phyloP scores from a whole-genome alignment of 2,329 filamentous ascomycete genomes.

The Trichoderma brevicompactum region DNA sequence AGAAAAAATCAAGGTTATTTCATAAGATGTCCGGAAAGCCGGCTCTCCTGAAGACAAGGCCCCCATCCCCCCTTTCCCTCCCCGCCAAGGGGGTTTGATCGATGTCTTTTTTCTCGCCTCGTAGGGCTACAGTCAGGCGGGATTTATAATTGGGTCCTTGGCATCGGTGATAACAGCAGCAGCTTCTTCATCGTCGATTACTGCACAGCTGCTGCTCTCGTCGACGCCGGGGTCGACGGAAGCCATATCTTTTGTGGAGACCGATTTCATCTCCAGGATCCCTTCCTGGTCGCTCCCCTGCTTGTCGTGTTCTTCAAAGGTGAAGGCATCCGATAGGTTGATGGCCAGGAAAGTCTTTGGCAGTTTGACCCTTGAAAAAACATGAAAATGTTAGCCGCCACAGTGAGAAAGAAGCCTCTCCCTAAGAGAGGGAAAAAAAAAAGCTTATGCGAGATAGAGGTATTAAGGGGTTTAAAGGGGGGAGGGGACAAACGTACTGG shows the following conservation, averaged over 20 bases:
- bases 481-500: conserved; percentile 63
- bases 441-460: neutral
- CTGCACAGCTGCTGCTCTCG: conserved; percentile 8
- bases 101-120: neutral
- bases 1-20: conserved; percentile 9
- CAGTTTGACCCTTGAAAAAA: conserved; percentile 60
- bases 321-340: conserved; percentile 66
- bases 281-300: conserved; percentile 53
- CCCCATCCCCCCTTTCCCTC: neutral
- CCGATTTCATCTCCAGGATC: conserved; percentile 53
- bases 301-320: conserved; percentile 61
- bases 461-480: neutral
- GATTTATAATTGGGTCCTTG: conserved; percentile 32
- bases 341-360: conserved; percentile 69
- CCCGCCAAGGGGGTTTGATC: neutral
- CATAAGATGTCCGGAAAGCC: neutral
- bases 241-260: conserved; percentile 40
- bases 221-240: conserved; percentile 25
- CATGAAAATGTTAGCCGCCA: neutral
- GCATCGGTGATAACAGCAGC: conserved; percentile 17
- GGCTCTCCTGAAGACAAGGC: neutral
- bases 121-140: conserved; percentile 24
- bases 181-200: conserved; percentile 20
- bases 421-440: neutral
- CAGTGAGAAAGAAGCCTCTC: neutral